Evolutionary conservation across 371 early-diverging fungal genomes (phyloP), one percentile per base, ranked within the genome.

Genomic region (Blakeslea trispora): DNA sequence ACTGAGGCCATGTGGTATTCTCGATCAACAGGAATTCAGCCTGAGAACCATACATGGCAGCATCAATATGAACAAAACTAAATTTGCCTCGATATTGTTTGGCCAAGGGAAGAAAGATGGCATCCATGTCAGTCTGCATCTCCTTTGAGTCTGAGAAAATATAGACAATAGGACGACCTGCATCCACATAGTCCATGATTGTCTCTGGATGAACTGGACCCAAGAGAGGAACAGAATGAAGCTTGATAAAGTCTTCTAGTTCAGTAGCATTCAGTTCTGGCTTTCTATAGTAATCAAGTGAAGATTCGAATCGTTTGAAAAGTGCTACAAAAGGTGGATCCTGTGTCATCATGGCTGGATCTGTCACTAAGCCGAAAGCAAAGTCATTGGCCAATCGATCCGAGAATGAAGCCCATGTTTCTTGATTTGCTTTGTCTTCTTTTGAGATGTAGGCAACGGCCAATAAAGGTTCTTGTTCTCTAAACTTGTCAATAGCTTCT

Each of bases 111-210:
- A 84, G 78, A 34, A 91, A 54, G 45, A 72, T 66, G 18, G 59
- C 13, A 42, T 82, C 77, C 45, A 78, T 64, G 14, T 68, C 40
- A 42, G 72, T 57, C 53, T 83, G 75, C 57, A 84, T 73, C 40
- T 85, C 90, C 5, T 69, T 75, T 49, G 55, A 67, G 35, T 81
- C 78, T 57, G 77, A 81, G 82, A 96, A 96, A 58, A 89, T 56
- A 72, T 88, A 96, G 32, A 79, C 94, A 24, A 96, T 68, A 18
- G 97, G 96, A 14, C 90, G 66, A 35, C 88, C 90, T 21, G 87
- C 63, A 60, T 86, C 80, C 52, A 88, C 87, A 75, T 93, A 95
- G 53, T 64, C 68, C 47, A 71, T 69, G 67, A 88, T 94, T 79
- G 89, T 93, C 42, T 86, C 79, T 41, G 87, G 87, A 51, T 84